Percentiles rank a stretch among this genome's conserved stretches.
Conservation (phyloP, 345 rosid species). For the Moricandia arvensis region DNA sequence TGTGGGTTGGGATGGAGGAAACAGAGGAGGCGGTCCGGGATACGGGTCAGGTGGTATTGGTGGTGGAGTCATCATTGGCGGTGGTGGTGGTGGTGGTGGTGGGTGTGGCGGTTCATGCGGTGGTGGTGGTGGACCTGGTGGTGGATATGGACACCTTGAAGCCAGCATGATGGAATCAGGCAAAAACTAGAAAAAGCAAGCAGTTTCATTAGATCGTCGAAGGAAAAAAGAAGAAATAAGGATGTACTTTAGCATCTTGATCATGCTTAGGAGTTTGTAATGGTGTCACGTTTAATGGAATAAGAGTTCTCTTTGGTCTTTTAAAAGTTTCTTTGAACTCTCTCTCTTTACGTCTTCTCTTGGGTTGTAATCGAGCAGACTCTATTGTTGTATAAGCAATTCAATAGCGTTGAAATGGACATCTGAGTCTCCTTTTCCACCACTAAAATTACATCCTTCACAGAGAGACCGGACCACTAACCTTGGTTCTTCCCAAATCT, state of each 20-base stretch:
- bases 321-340: neutral
- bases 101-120: constrained; percentile 32
- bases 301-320: neutral
- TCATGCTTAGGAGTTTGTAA: constrained; percentile 29
- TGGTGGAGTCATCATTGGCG: constrained; percentile 34
- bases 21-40: constrained; percentile 26
- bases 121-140: constrained; percentile 27
- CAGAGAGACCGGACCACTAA: constrained; percentile 52
- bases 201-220: constrained; percentile 1
- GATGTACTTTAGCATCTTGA: constrained; percentile 36
- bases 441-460: constrained; percentile 74
- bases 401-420: constrained; percentile 67
- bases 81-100: constrained; percentile 26
- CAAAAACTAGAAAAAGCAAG: constrained; percentile 27
- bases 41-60: constrained; percentile 35
- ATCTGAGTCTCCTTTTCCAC: constrained; percentile 85
- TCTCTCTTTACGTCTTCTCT: constrained; percentile 11
- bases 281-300: constrained; percentile 24
- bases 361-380: neutral
- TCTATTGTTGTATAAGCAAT: constrained; percentile 57
- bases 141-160: constrained; percentile 24
- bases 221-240: constrained; percentile 19
- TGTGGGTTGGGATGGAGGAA: constrained; percentile 33
- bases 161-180: constrained; percentile 24
- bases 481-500: constrained; percentile 54